Evolutionary conservation across 1,284 basidiomycete species (phyloP).

Genomic region (Irpex sp.): DNA sequence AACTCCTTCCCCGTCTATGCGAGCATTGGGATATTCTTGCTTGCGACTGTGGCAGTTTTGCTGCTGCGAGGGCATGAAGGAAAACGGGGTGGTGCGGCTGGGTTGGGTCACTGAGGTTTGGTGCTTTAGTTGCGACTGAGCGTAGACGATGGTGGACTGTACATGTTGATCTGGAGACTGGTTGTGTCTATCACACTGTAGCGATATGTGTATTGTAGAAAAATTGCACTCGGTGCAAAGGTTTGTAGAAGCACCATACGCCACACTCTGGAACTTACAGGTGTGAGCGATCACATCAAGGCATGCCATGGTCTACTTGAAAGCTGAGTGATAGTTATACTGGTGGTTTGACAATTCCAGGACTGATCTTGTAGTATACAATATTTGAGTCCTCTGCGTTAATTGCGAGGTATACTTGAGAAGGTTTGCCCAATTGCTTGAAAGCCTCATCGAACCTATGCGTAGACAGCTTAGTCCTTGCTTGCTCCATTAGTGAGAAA

Average conservation of each 20-base stretch:
- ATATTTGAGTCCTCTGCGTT: slow-evolving; percentile 82
- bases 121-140: too few species aligned
- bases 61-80: slow-evolving; percentile 54
- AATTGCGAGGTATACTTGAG: slow-evolving; percentile 75
- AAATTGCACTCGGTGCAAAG: not conserved
- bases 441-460: slow-evolving; percentile 69
- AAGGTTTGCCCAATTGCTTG: slow-evolving; percentile 49
- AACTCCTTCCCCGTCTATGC: slow-evolving; percentile 85
- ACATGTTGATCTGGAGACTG: not conserved
- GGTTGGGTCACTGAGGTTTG: slow-evolving; percentile 31
- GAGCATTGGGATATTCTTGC: slow-evolving; percentile 75
- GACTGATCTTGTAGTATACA: slow-evolving; percentile 84
- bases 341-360: slow-evolving; percentile 79
- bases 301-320: too few species aligned
- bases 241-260: too few species aligned
- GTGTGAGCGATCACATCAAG: too few species aligned
- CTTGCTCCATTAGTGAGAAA: not conserved
- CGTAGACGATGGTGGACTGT: not conserved
- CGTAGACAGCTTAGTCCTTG: not conserved
- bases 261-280: too few species aligned
- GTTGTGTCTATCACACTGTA: slow-evolving; percentile 2
- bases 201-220: not conserved
- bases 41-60: slow-evolving; percentile 77
- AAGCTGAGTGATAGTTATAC: slow-evolving; percentile 40
- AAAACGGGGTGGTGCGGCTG: slow-evolving; percentile 26